Evolutionary conservation across 2,329 filamentous ascomycete species (phyloP), one percentile per base, ranked within the genome.

Genomic region (Talaromyces sp.): DNA sequence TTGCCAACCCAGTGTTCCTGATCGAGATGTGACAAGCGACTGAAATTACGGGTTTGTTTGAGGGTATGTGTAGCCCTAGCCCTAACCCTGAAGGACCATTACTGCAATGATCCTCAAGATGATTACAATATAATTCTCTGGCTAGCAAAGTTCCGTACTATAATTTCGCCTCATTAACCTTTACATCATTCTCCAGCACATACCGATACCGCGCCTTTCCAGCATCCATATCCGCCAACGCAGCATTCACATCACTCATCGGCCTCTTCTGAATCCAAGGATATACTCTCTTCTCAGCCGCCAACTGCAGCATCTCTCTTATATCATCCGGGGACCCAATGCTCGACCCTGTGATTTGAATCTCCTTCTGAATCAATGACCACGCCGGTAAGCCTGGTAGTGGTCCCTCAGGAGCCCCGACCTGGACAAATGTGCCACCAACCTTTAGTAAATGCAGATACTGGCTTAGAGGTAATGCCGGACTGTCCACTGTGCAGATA

Each of bases 381-480:
- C 85, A 87, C 6, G 85, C 85, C 69, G 79, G 81, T 69, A 91
- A 81, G 2, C 78, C 77, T 4, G 86, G 86, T 36, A 80, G 67
- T 17, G 76, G 75, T 65, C 84, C 83, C 71, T 92, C 89, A 0
- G 89, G 89, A 1, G 85, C 85, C 31, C 89, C 89, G 58, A 92
- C 82, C 75, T 90, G 87, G 65, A 90, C 83, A 70, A 90, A 87
- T 15, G 81, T 81, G 5, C 89, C 89, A 58, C 86, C 82, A 17
- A 82, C 77, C 66, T 83, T 81, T 38, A 91, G 79, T 8, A 92
- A 80, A 15, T 77, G 71, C 64, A 92, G 79, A 75, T 91, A 91
- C 56, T 85, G 77, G 60, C 77, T 74, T 27, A 91, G 73, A 0
- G 88, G 88, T 87, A 91, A 89, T 64, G 86, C 82, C 2, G 83